Conservation (phyloP, 495 filamentous ascomycete species). For the Emericellopsis terricola region DNA sequence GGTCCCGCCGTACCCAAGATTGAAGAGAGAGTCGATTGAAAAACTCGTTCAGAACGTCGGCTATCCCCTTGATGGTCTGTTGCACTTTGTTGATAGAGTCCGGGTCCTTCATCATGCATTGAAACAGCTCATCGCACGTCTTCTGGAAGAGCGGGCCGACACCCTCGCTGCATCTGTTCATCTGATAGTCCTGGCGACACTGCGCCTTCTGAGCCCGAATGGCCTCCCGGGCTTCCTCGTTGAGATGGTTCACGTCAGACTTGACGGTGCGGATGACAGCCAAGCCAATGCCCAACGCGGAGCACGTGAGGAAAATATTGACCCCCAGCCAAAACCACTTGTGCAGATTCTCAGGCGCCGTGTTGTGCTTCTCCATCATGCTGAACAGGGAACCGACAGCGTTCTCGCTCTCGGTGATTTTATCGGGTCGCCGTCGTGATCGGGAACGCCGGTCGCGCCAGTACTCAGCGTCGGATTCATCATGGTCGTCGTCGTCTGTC, state of each 20-base stretch:
- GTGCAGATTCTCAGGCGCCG: conserved; percentile 71
- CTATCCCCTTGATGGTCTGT: conserved; percentile 22
- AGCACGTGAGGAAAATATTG: conserved; percentile 52
- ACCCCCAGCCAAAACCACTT: conserved; percentile 69
- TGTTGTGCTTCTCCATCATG: conserved; percentile 59
- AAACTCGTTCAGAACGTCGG: conserved; percentile 28
- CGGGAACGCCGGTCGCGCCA: conserved; percentile 3
- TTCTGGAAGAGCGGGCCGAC: conserved; percentile 53
- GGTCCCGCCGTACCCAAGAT: conserved; percentile 48
- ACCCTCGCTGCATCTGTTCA: conserved; percentile 48
- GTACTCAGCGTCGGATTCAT: conserved; percentile 19
- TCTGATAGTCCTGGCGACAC: conserved; percentile 49
- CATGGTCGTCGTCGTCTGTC: conserved; percentile 38
- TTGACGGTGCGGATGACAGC: conserved; percentile 51
- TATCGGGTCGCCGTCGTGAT: conserved; percentile 6
- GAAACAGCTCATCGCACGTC: conserved; percentile 61
- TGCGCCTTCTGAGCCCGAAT: conserved; percentile 53
- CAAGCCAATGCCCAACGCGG: conserved; percentile 53
- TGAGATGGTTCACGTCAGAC: conserved; percentile 54
- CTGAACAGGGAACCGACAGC: conserved; percentile 37
- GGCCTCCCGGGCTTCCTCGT: conserved; percentile 39
- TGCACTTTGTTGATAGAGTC: conserved; percentile 20
- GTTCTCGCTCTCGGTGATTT: conserved; percentile 8
- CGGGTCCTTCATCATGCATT: conserved; percentile 57
- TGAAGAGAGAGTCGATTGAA: conserved; percentile 25